Percentiles rank a stretch among this genome's conserved stretches.
Conservation (phyloP, 768 basidiomycete genomes). For the Lentinula sp. region DNA sequence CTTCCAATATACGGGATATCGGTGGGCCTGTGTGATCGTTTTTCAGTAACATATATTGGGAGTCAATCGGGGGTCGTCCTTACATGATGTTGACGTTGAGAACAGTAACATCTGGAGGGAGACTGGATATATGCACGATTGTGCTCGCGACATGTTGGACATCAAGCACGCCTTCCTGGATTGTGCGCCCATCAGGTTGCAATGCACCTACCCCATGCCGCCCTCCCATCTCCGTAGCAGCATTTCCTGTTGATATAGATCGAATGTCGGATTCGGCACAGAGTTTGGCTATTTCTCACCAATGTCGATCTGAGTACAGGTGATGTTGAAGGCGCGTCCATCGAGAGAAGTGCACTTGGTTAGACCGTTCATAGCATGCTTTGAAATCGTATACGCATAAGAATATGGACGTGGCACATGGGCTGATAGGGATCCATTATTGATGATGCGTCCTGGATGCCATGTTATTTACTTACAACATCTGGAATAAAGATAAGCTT, state of each 20-base stretch:
- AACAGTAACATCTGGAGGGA: conserved; percentile 66
- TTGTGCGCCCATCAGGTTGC: conserved; percentile 60
- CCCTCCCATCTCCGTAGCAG: conserved; percentile 53
- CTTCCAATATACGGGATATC: conserved; percentile 6
- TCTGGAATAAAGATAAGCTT: conserved; percentile 10
- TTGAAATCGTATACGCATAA: conserved; percentile 66
- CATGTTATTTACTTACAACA: neutral
- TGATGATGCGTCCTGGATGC: conserved; percentile 64
- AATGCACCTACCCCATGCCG: conserved; percentile 40
- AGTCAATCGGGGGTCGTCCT: conserved; percentile 21
- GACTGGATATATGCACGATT: conserved; percentile 62
- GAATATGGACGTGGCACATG: conserved; percentile 62
- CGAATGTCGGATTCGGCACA: neutral
- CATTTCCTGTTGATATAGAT: conserved; percentile 48
- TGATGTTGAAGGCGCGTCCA: conserved; percentile 66
- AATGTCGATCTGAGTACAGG: conserved; percentile 79
- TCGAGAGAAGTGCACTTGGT: conserved; percentile 76
- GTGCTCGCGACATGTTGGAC: conserved; percentile 66
- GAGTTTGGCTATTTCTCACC: conserved; percentile 33
- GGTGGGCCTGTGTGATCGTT: neutral
- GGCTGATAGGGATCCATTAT: conserved; percentile 78
- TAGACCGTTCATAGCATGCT: conserved; percentile 74
- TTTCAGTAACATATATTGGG: neutral
- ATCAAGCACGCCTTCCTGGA: conserved; percentile 62
- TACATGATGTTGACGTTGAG: conserved; percentile 73